Conservation (phyloP, 2,329 filamentous ascomycete genomes). For the Coleophoma eucalyptorum region DNA sequence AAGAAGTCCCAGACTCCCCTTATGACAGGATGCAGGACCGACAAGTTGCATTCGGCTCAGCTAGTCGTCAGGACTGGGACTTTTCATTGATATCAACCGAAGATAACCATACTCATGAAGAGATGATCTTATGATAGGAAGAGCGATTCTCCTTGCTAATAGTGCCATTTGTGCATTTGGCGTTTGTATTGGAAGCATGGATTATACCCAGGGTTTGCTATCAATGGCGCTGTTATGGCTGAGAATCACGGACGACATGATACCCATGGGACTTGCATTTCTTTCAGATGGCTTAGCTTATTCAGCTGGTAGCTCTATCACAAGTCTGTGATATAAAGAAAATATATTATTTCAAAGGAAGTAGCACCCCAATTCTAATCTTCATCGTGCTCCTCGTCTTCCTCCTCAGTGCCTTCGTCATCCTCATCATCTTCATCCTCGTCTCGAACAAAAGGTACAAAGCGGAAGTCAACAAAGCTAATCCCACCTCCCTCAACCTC, state of each 20-base stretch:
- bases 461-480: conserved; percentile 79
- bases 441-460: conserved; percentile 67
- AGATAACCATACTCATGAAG: conserved; percentile 35
- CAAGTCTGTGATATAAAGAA: too few species aligned
- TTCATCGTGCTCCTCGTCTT: conserved; percentile 28
- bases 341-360: too few species aligned
- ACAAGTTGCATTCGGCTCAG: conserved; percentile 34
- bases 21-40: too few species aligned
- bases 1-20: conserved; percentile 3
- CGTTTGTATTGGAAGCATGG: too few species aligned
- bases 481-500: conserved; percentile 69
- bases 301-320: too few species aligned
- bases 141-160: too few species aligned
- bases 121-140: conserved; percentile 11
- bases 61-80: conserved; percentile 35
- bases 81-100: conserved; percentile 36
- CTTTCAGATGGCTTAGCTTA: too few species aligned
- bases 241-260: too few species aligned
- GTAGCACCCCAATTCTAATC: conserved; percentile 4
- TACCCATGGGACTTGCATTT: too few species aligned
- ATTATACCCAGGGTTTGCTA: too few species aligned
- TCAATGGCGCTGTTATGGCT: too few species aligned
- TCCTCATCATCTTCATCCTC: conserved; percentile 43
- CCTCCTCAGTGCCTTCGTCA: conserved; percentile 39
- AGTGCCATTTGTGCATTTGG: too few species aligned